phyloP scores from a whole-genome alignment of 768 basidiomycete genomes.

The Gautieria morchelliformis region DNA sequence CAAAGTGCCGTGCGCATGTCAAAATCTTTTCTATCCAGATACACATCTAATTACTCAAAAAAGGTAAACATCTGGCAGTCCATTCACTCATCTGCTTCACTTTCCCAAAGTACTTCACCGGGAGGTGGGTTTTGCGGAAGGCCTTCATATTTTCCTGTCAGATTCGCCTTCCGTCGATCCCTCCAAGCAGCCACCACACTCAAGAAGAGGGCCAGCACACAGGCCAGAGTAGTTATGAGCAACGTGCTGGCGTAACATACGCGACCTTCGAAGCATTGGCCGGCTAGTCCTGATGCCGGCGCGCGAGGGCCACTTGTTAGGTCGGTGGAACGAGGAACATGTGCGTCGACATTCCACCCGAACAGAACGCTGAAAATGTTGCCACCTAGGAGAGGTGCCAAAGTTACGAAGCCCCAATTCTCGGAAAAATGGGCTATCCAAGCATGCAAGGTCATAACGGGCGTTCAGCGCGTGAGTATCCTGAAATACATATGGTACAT shows the following conservation, averaged over 20 bases:
- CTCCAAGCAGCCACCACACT: conserved; percentile 43
- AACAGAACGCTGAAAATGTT: conserved; percentile 82
- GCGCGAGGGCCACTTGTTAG: not conserved
- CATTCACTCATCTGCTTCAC: no score
- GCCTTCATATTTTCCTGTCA: not conserved
- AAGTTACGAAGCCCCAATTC: conserved; percentile 74
- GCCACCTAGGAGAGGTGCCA: conserved; percentile 60
- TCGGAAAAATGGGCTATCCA: conserved; percentile 60
- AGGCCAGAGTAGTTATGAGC: conserved; percentile 37
- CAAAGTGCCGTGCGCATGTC: no score
- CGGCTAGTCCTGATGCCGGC: not conserved
- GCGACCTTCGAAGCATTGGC: conserved; percentile 42
- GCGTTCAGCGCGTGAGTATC: not conserved
- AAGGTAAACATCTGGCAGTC: no score
- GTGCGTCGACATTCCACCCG: conserved; percentile 70
- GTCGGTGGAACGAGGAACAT: conserved; percentile 19
- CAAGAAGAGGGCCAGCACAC: conserved; percentile 34
- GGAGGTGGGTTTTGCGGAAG: no score
- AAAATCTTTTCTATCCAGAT: no score
- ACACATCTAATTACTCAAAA: no score
- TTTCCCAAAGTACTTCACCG: no score
- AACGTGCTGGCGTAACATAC: conserved; percentile 53
- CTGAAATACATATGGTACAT: conserved; percentile 23
- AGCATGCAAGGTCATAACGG: not conserved
- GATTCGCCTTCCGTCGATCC: conserved; percentile 21